Evolutionary conservation across 2,329 filamentous ascomycete genomes (phyloP).

Genomic region (Penicillium sp.): DNA sequence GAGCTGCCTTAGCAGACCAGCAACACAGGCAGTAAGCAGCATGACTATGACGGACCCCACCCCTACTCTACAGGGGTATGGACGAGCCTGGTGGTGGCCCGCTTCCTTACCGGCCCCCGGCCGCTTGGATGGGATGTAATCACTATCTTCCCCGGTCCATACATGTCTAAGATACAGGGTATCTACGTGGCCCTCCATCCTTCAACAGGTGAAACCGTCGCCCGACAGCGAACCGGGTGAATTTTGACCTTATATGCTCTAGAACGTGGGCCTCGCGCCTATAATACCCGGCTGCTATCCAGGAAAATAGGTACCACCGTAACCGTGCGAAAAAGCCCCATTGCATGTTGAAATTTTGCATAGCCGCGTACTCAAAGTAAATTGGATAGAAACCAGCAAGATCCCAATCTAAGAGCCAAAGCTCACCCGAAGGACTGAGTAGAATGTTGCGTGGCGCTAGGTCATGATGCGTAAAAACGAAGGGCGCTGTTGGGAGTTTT

Average conservation of each 20-base stretch:
- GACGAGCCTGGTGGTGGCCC: no score
- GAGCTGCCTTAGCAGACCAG: no score
- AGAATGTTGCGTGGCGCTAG: conserved; percentile 20
- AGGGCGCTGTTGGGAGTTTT: conserved; percentile 1
- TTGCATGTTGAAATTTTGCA: conserved; percentile 16
- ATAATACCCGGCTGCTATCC: conserved; percentile 3
- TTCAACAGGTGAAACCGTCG: neutral
- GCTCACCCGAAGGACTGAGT: conserved; percentile 11
- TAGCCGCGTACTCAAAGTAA: conserved; percentile 16
- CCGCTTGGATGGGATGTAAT: no score
- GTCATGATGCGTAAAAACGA: conserved; percentile 21
- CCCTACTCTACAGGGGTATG: no score
- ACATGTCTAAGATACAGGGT: neutral
- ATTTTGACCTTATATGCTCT: neutral
- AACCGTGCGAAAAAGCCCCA: conserved; percentile 45
- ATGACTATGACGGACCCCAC: no score
- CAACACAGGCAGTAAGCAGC: no score
- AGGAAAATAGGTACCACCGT: conserved; percentile 61
- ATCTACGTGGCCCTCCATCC: neutral
- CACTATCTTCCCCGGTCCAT: no score
- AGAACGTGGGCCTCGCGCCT: neutral
- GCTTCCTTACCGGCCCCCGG: no score
- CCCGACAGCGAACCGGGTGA: neutral
- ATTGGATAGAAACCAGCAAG: conserved; percentile 15
- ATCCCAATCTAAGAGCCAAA: conserved; percentile 19